phyloP scores from a whole-genome alignment of 352 stramenopile genomes.

The Phytophthora fragariaefolia region DNA sequence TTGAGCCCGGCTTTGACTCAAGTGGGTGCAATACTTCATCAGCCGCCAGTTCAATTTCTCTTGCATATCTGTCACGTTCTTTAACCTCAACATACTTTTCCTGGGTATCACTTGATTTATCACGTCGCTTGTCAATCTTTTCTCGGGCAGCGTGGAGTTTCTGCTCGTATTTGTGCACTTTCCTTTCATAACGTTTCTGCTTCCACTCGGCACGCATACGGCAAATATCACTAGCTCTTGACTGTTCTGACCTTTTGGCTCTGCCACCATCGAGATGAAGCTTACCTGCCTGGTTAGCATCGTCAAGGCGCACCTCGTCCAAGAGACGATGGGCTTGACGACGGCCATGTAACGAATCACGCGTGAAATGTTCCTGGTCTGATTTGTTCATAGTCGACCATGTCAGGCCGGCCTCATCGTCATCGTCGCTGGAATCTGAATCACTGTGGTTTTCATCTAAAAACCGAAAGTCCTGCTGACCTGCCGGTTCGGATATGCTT shows the following conservation, averaged over 20 bases:
- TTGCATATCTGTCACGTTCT: conserved; percentile 40
- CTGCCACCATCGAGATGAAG: background rate
- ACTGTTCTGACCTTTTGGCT: background rate
- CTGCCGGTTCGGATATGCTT: conserved; percentile 30
- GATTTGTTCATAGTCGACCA: background rate
- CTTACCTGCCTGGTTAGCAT: background rate
- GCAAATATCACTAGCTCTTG: background rate
- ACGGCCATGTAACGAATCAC: conserved; percentile 3
- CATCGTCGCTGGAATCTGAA: conserved; percentile 22
- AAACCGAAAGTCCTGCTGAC: conserved; percentile 4
- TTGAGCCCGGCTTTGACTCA: conserved; percentile 6
- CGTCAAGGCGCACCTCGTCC: conserved; percentile 3
- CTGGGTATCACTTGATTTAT: conserved; percentile 2
- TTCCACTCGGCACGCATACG: conserved; percentile 27
- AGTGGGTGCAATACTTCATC: conserved; percentile 25
- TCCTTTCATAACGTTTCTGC: conserved; percentile 28
- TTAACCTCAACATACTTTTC: conserved; percentile 31
- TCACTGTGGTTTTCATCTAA: background rate
- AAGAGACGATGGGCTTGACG: conserved; percentile 15
- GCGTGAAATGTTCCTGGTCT: background rate
- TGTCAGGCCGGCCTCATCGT: background rate
- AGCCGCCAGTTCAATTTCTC: conserved; percentile 32
- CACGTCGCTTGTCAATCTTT: conserved; percentile 12
- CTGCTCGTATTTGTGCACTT: conserved; percentile 31
- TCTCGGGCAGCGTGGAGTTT: conserved; percentile 29